phyloP scores from a whole-genome alignment of 495 filamentous ascomycete genomes.

The Penicillium roqueforti region DNA sequence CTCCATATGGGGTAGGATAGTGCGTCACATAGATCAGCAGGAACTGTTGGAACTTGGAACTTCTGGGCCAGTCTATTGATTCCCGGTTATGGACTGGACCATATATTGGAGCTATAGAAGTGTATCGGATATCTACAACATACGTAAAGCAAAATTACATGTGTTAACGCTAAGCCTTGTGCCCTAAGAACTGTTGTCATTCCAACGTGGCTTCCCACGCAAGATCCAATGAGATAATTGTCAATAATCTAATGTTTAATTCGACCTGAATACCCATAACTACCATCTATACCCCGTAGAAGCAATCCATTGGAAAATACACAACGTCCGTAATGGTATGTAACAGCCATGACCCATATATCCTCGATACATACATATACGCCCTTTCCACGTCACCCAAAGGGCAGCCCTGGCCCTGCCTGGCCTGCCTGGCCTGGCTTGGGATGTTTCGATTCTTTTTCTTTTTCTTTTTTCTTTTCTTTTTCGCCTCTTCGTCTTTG shows the following conservation, averaged over 20 bases:
- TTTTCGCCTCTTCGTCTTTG: slow-evolving; percentile 14
- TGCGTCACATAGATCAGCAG: slow-evolving; percentile 5
- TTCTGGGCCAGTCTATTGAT: slow-evolving; percentile 1
- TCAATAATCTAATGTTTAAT: too few species aligned
- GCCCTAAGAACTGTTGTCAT: neutral
- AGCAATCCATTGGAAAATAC: too few species aligned
- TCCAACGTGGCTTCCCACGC: slow-evolving; percentile 6
- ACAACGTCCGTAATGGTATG: slow-evolving; percentile 10
- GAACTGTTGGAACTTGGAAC: neutral
- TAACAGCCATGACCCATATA: neutral
- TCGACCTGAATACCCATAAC: too few species aligned
- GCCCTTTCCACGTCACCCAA: slow-evolving; percentile 8
- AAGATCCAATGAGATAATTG: too few species aligned
- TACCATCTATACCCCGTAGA: too few species aligned
- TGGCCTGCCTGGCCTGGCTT: too few species aligned
- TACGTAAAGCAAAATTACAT: too few species aligned
- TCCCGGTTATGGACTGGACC: too few species aligned
- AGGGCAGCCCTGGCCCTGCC: too few species aligned
- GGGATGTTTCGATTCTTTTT: slow-evolving; percentile 19
- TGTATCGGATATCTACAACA: too few species aligned
- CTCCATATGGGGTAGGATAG: slow-evolving; percentile 7
- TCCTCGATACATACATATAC: slow-evolving; percentile 12
- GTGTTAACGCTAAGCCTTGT: slow-evolving; percentile 4
- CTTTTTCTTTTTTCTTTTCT: slow-evolving; percentile 15
- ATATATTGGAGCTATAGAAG: too few species aligned